These are phyloP conservation scores for Penicillium sclerotiorum DNA, from an alignment of 2,329 filamentous ascomycete species.

Conservation along the genomic window DNA sequence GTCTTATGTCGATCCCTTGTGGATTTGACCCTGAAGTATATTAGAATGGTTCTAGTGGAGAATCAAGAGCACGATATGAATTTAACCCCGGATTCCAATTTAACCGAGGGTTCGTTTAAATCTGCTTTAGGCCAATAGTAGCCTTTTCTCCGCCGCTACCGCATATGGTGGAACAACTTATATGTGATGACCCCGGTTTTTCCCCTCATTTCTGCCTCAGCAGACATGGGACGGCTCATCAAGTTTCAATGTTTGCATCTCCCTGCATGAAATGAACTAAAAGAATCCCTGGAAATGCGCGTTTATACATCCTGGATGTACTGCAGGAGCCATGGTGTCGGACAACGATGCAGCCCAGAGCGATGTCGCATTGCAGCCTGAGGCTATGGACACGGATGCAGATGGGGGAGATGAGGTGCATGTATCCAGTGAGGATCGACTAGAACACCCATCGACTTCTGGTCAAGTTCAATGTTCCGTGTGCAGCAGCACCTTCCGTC, in stretches of 20 bases:
- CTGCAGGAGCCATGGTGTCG: constrained; percentile 34
- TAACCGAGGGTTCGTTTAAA: constrained; percentile 13
- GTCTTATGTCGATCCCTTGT: neutral
- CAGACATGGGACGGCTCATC: neutral
- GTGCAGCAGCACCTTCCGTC: constrained; percentile 42
- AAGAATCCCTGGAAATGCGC: constrained; percentile 8
- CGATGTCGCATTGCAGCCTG: constrained; percentile 12
- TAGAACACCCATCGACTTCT: constrained; percentile 3
- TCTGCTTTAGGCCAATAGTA: constrained; percentile 7
- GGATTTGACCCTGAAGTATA: neutral
- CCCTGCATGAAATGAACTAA: constrained; percentile 1
- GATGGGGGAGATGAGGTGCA: constrained; percentile 1
- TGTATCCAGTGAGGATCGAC: neutral
- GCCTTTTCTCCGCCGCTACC: constrained; percentile 11
- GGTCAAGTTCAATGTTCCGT: constrained; percentile 36
- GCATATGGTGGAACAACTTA: constrained; percentile 6
- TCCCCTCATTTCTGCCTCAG: constrained; percentile 11
- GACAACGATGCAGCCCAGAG: constrained; percentile 27
- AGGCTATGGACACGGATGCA: constrained; percentile 2
- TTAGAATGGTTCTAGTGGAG: neutral
- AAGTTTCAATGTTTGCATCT: too few relatives aligned
- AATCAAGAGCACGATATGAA: too few relatives aligned
- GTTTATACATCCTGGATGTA: constrained; percentile 32
- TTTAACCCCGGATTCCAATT: constrained; percentile 14
- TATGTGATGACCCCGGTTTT: constrained; percentile 7